These are phyloP conservation scores for Anethum foeniculum DNA, from an alignment of 140 eudicot genomes.

Conservation along the genomic window DNA sequence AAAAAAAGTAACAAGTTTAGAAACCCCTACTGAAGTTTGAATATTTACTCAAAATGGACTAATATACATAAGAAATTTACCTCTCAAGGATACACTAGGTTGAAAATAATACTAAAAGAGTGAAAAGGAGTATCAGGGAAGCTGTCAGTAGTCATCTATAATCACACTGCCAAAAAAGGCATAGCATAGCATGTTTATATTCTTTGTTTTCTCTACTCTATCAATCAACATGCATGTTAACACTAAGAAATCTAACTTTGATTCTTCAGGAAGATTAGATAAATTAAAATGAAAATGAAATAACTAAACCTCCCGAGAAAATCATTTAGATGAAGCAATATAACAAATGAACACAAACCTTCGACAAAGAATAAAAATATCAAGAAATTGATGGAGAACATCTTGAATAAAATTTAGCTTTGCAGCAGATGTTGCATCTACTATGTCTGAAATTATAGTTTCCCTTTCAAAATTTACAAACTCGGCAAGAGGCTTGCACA, in stretches of 20 bases:
- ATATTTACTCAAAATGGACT: not conserved
- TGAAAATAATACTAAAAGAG: not conserved
- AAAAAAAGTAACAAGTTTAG: not conserved
- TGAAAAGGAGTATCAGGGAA: not conserved
- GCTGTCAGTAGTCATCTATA: not conserved
- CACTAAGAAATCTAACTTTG: not conserved
- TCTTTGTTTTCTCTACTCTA: not conserved
- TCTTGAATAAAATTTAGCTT: constrained; percentile 35
- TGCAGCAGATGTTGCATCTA: constrained; percentile 20
- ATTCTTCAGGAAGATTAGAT: not conserved
- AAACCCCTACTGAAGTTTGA: not conserved
- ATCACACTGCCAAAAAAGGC: not conserved
- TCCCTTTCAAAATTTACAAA: constrained; percentile 42
- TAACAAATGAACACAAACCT: constrained; percentile 34
- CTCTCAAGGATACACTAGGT: not conserved
- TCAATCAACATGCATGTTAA: not conserved
- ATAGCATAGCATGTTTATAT: not conserved
- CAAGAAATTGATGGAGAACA: constrained; percentile 35
- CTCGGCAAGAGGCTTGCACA: constrained; percentile 67
- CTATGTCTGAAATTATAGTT: constrained; percentile 38
- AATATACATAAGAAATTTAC: not conserved
- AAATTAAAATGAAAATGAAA: not conserved
- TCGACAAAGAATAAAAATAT: constrained; percentile 25
- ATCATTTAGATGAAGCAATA: not conserved
- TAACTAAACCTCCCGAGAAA: not conserved